Conservation (phyloP, 306 rosid genomes). For the Ceratonia siliqua region DNA sequence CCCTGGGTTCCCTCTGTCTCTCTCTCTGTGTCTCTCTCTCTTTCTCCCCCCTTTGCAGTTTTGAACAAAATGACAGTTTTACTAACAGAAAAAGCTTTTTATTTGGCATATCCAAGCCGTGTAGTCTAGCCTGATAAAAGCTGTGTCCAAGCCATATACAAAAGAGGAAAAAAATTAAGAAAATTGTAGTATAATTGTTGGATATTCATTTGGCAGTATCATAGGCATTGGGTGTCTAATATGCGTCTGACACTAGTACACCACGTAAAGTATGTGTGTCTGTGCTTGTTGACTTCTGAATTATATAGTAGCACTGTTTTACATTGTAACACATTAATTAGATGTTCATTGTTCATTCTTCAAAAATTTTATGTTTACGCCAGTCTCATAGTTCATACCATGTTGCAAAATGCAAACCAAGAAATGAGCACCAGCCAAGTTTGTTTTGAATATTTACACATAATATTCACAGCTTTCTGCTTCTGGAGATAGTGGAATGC, state of each 20-base stretch:
- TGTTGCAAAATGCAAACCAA: slow-evolving; percentile 20
- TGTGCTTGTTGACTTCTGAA: slow-evolving; percentile 20
- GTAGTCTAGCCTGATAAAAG: not conserved
- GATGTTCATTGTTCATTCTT: not conserved
- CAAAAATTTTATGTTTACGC: not conserved
- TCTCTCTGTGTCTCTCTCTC: not conserved
- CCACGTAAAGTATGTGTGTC: not conserved
- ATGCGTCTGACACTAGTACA: not conserved
- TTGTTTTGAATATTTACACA: slow-evolving; percentile 6
- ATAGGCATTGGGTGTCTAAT: not conserved
- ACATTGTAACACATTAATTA: slow-evolving; percentile 9
- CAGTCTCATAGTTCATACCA: not conserved
- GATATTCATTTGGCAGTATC: not conserved
- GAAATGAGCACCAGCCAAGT: slow-evolving; percentile 17
- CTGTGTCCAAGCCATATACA: not conserved
- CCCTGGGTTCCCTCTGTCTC: not conserved
- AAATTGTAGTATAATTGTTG: not conserved
- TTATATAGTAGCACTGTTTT: slow-evolving; percentile 9
- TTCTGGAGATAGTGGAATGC: slow-evolving; percentile 95
- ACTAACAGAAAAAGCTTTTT: not conserved
- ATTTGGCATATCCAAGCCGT: slow-evolving; percentile 5
- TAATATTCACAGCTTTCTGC: slow-evolving; percentile 71
- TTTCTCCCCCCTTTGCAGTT: not conserved
- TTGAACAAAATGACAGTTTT: not conserved
- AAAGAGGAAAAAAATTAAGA: slow-evolving; percentile 9